Evolutionary conservation across 139 green algal species (phyloP).

Genomic region (Chlorella sp.): DNA sequence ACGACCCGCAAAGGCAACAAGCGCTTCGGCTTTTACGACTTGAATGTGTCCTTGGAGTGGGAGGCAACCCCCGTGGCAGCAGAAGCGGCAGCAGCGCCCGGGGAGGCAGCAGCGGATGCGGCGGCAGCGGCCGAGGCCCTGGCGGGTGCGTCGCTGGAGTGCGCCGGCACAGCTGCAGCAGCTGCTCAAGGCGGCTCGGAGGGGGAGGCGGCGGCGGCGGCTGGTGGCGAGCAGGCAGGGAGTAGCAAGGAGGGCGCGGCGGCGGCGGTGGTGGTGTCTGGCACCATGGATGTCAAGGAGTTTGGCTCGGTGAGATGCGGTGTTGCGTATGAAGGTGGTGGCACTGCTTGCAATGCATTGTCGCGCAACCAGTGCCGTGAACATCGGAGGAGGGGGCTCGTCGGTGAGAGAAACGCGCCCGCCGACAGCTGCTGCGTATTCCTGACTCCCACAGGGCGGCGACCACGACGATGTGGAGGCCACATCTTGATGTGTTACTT

Average conservation of each 20-base stretch:
- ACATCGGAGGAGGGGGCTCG: too few species aligned
- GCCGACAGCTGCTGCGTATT: too few species aligned
- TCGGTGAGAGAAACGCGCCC: too few species aligned
- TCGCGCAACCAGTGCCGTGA: too few species aligned
- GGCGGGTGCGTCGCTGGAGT: not conserved
- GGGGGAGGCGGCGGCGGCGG: not conserved
- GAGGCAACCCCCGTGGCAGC: slow-evolving; percentile 35
- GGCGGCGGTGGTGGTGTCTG: slow-evolving; percentile 30
- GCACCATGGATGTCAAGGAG: slow-evolving; percentile 65
- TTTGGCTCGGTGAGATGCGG: slow-evolving; percentile 53
- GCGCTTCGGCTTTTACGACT: slow-evolving; percentile 77
- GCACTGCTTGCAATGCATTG: too few species aligned
- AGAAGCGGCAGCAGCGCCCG: slow-evolving; percentile 1
- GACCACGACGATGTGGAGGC: slow-evolving; percentile 71
- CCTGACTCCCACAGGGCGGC: not conserved
- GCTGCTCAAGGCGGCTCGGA: not conserved
- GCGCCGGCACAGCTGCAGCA: not conserved
- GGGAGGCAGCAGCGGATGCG: slow-evolving; percentile 1
- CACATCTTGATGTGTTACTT: too few species aligned
- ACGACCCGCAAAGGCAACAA: slow-evolving; percentile 84
- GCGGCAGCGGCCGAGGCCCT: not conserved
- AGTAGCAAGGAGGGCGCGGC: not conserved
- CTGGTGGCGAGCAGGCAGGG: not conserved
- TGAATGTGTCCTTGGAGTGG: slow-evolving; percentile 74
- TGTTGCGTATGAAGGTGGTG: too few species aligned